Percentiles rank a stretch among this genome's conserved stretches.
Evolutionary conservation across 345 rosid genomes (phyloP).

Genomic region (Pugionium cornutum): DNA sequence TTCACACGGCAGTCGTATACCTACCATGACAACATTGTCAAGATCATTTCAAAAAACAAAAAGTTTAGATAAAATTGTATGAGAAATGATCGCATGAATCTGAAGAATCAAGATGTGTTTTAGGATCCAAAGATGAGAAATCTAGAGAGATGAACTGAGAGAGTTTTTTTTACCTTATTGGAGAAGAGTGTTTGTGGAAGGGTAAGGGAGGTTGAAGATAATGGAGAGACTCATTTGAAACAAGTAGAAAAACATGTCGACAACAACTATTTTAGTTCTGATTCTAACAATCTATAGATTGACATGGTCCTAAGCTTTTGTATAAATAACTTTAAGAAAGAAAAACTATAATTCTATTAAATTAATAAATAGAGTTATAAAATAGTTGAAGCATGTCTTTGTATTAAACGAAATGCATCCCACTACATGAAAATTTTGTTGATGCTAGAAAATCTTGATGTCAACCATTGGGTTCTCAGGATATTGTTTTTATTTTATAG

Average conservation of each 20-base stretch:
- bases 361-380: neutral
- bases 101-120: constrained; percentile 23
- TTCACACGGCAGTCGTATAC: constrained; percentile 34
- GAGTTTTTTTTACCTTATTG: constrained; percentile 28
- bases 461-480: constrained; percentile 33
- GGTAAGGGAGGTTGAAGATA: constrained; percentile 36
- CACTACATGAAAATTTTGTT: constrained; percentile 35
- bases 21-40: constrained; percentile 29
- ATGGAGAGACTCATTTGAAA: constrained; percentile 38
- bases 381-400: constrained; percentile 22
- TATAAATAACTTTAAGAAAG: neutral
- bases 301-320: constrained; percentile 23
- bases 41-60: neutral
- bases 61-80: neutral
- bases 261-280: constrained; percentile 36
- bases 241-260: constrained; percentile 38
- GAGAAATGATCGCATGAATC: constrained; percentile 14
- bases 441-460: constrained; percentile 28
- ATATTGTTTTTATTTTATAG: constrained; percentile 28
- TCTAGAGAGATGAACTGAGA: constrained; percentile 11
- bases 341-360: neutral
- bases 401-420: constrained; percentile 29
- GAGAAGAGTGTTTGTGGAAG: constrained; percentile 34
- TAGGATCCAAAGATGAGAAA: constrained; percentile 17
- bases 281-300: constrained; percentile 34